phyloP scores from a whole-genome alignment of 2,329 filamentous ascomycete genomes.

The Tolypocladium pustulatum region DNA sequence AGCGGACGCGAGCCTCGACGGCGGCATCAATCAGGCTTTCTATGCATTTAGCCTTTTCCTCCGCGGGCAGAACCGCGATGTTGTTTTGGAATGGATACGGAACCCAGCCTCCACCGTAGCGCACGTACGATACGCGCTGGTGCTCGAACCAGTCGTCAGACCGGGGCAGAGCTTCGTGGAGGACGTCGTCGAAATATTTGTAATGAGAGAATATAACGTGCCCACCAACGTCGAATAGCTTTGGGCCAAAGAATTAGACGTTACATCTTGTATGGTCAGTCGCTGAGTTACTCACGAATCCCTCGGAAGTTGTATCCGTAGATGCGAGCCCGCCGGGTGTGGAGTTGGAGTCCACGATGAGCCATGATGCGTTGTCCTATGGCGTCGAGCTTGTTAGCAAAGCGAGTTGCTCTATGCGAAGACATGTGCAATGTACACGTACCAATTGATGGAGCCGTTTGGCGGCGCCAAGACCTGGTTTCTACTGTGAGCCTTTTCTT shows the following conservation, averaged over 20 bases:
- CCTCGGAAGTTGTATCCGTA: slow-evolving; percentile 89
- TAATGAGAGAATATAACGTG: slow-evolving; percentile 99
- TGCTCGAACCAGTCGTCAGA: slow-evolving; percentile 94
- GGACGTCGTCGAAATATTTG: slow-evolving; percentile 99
- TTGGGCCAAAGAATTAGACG: slow-evolving; percentile 6
- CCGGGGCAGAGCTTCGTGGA: slow-evolving; percentile 91
- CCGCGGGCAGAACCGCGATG: slow-evolving; percentile 94
- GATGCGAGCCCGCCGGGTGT: slow-evolving; percentile 92
- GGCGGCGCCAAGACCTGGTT: slow-evolving; percentile 88
- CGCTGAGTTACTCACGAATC: slow-evolving; percentile 67
- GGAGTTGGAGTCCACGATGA: slow-evolving; percentile 88
- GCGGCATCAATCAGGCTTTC: slow-evolving; percentile 94
- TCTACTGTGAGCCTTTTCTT: background rate
- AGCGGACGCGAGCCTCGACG: slow-evolving; percentile 73
- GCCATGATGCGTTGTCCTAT: slow-evolving; percentile 85
- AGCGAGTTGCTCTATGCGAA: background rate
- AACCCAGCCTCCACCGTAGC: slow-evolving; percentile 93
- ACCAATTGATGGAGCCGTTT: slow-evolving; percentile 97
- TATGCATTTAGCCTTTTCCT: slow-evolving; percentile 89
- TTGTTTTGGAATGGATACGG: slow-evolving; percentile 99
- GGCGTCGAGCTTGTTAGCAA: background rate
- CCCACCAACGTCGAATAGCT: slow-evolving; percentile 97
- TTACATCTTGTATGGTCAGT: slow-evolving; percentile 2
- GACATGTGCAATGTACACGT: slow-evolving; percentile 26
- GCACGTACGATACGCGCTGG: slow-evolving; percentile 97